phyloP scores from a whole-genome alignment of 148 eudicot species.

The Vaccinium myrtillus region DNA sequence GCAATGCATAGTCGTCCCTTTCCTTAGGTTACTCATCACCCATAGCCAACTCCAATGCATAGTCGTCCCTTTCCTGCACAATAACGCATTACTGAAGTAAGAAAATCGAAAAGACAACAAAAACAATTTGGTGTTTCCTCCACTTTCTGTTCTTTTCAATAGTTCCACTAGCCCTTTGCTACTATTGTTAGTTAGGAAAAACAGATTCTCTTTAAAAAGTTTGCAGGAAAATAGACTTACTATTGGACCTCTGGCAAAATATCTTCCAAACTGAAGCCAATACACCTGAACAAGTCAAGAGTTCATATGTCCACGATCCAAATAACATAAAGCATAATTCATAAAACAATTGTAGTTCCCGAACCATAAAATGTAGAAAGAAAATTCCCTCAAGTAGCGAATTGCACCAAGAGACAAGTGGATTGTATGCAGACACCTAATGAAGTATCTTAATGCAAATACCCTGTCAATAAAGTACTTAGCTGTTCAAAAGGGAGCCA shows the following conservation, averaged over 20 bases:
- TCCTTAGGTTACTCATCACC: conserved; percentile 63
- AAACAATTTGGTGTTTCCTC: background rate
- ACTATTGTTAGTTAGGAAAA: background rate
- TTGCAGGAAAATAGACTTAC: conserved; percentile 54
- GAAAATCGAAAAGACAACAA: background rate
- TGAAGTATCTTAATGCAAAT: background rate
- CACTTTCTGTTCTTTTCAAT: background rate
- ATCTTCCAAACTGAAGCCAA: conserved; percentile 99
- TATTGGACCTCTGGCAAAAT: conserved; percentile 93
- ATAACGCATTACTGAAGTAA: conserved; percentile 9
- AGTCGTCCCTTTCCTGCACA: conserved; percentile 88
- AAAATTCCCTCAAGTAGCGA: background rate
- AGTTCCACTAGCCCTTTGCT: background rate
- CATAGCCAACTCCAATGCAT: conserved; percentile 93
- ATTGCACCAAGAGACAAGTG: background rate
- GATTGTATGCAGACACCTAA: background rate
- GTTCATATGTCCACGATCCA: conserved; percentile 7
- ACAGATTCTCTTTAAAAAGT: background rate
- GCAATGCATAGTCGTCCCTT: conserved; percentile 17
- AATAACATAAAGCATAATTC: background rate
- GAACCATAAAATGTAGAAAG: background rate
- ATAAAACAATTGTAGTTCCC: background rate
- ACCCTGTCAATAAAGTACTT: background rate
- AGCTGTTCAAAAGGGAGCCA: background rate
- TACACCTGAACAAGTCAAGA: conserved; percentile 60